These are phyloP conservation scores for Periglandula ipomoeae DNA, from an alignment of 2,329 filamentous ascomycete species.

Conservation along the genomic window DNA sequence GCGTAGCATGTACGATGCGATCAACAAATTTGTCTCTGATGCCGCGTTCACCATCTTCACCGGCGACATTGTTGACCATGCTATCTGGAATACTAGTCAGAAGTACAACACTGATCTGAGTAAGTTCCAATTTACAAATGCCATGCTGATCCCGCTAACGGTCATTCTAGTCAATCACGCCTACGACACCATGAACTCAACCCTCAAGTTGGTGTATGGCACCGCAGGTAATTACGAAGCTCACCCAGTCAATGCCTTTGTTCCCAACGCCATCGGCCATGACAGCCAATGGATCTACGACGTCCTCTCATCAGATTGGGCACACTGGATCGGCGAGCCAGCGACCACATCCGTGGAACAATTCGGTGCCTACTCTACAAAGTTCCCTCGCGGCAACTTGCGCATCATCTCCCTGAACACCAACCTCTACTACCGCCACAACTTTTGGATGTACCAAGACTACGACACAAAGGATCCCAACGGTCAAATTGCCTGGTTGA, in stretches of 20 bases:
- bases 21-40: conserved; percentile 34
- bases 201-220: conserved; percentile 37
- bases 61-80: conserved; percentile 48
- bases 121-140: conserved; percentile 10
- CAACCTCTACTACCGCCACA: conserved; percentile 47
- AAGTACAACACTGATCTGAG: conserved; percentile 22
- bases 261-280: conserved; percentile 27
- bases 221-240: conserved; percentile 49
- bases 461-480: conserved; percentile 38
- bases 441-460: conserved; percentile 45
- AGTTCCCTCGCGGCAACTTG: conserved; percentile 34
- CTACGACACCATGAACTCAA: conserved; percentile 34
- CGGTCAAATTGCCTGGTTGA: conserved; percentile 44
- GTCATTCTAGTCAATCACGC: conserved; percentile 29
- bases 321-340: conserved; percentile 33
- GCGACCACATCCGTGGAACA: conserved; percentile 21
- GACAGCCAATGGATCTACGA: conserved; percentile 44
- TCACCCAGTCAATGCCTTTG: conserved; percentile 40
- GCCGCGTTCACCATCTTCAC: conserved; percentile 49
- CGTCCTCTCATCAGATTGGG: conserved; percentile 36
- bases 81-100: conserved; percentile 35
- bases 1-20: conserved; percentile 44
- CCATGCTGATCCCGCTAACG: conserved; percentile 21
- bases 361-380: conserved; percentile 40
- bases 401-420: conserved; percentile 52